Evolutionary conservation across 306 rosid genomes (phyloP).

Genomic region (Gynostemma pentaphyllum): DNA sequence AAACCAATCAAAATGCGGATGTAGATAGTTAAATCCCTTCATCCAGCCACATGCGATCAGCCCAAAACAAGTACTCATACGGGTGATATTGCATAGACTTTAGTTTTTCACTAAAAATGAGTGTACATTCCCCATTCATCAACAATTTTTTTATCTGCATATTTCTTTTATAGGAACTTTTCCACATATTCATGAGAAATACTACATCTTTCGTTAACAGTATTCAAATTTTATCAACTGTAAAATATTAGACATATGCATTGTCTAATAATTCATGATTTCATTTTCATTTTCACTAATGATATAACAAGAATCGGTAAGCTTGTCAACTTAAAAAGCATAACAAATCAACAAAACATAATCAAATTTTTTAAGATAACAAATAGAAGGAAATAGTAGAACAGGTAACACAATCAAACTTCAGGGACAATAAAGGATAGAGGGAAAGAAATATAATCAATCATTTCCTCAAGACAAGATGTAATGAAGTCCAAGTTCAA

Average conservation of each 20-base stretch:
- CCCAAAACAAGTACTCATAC: neutral
- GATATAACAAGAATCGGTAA: neutral
- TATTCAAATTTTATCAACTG: neutral
- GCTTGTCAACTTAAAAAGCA: neutral
- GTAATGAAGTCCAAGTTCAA: conserved; percentile 95
- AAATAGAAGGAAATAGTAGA: conserved; percentile 1
- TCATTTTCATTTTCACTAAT: neutral
- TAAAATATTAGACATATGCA: neutral
- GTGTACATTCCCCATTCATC: neutral
- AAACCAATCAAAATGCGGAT: neutral
- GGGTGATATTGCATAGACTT: neutral
- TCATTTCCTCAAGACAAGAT: conserved; percentile 83
- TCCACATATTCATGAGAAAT: neutral
- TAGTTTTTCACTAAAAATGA: neutral
- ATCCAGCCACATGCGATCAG: neutral
- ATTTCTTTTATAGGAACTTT: too few species aligned
- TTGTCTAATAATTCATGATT: neutral
- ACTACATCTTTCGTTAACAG: neutral
- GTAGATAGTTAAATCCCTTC: neutral
- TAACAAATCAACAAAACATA: neutral
- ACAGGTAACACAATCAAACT: neutral
- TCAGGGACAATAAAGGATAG: neutral
- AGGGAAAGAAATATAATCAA: conserved; percentile 21
- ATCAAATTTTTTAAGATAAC: neutral
- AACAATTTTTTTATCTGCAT: neutral